Evolutionary conservation across 495 filamentous ascomycete species (phyloP).

Genomic region (Aspergillus mulundensis): DNA sequence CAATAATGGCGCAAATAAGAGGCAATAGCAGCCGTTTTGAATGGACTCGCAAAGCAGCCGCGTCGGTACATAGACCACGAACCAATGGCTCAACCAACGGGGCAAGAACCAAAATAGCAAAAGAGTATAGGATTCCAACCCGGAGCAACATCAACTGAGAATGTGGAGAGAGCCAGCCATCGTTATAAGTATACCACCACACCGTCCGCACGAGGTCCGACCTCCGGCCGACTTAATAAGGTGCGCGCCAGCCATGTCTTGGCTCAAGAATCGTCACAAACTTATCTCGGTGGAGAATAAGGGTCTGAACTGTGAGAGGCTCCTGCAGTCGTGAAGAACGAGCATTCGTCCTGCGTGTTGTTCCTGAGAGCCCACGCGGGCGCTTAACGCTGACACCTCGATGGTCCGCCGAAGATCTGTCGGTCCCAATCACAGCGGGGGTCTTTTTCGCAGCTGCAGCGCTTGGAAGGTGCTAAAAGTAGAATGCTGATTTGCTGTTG

Average conservation of each 20-base stretch:
- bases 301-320: conserved; percentile 26
- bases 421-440: conserved; percentile 7
- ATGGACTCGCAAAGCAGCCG: background rate
- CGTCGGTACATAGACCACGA: background rate
- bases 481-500: conserved; percentile 9
- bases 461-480: conserved; percentile 3
- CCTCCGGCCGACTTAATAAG: conserved; percentile 2
- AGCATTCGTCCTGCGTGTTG: conserved; percentile 14
- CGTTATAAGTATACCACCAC: conserved; percentile 8
- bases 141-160: background rate
- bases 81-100: conserved; percentile 1
- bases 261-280: conserved; percentile 10
- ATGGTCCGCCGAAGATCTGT: conserved; percentile 14
- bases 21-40: background rate
- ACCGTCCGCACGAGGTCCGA: background rate
- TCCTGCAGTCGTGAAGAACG: conserved; percentile 18
- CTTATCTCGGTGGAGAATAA: conserved; percentile 15
- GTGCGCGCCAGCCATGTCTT: conserved; percentile 10
- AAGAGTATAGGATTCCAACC: background rate
- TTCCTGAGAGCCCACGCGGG: conserved; percentile 16
- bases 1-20: background rate
- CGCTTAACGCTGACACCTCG: conserved; percentile 22
- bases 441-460: conserved; percentile 8
- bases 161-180: background rate
- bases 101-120: background rate